phyloP scores from a whole-genome alignment of 176 grass and related monocot species.

The Eragrostis nindensis region DNA sequence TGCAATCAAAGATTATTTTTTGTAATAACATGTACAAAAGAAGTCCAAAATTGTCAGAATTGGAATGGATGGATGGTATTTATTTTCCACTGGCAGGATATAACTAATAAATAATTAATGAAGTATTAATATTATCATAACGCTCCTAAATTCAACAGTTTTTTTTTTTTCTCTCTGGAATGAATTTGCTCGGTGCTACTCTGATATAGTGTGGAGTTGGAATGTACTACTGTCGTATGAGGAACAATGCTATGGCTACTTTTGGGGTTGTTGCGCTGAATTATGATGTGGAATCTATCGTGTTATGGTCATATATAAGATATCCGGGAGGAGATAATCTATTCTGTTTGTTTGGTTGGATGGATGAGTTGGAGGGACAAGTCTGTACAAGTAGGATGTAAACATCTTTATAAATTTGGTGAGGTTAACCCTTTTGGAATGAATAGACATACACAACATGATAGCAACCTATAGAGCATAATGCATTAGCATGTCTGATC shows the following conservation, averaged over 20 bases:
- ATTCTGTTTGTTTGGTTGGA: too few relatives aligned
- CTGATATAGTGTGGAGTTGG: too few relatives aligned
- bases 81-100: neutral
- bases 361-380: too few relatives aligned
- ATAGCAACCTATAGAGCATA: too few relatives aligned
- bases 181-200: neutral
- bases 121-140: neutral
- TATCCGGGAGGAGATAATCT: too few relatives aligned
- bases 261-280: neutral
- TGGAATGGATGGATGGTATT: neutral
- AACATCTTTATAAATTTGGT: too few relatives aligned
- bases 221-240: too few relatives aligned
- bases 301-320: too few relatives aligned
- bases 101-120: neutral
- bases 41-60: neutral
- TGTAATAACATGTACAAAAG: slow-evolving; percentile 10
- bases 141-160: neutral
- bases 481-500: too few relatives aligned
- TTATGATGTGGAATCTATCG: neutral
- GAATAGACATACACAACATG: too few relatives aligned
- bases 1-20: neutral
- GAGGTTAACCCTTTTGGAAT: too few relatives aligned
- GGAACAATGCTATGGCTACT: neutral
- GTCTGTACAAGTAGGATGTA: too few relatives aligned
- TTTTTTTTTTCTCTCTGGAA: neutral